Percentiles rank a stretch among this genome's conserved stretches.
Evolutionary conservation across 345 rosid genomes (phyloP).

Genomic region (Euclidium syriacum): DNA sequence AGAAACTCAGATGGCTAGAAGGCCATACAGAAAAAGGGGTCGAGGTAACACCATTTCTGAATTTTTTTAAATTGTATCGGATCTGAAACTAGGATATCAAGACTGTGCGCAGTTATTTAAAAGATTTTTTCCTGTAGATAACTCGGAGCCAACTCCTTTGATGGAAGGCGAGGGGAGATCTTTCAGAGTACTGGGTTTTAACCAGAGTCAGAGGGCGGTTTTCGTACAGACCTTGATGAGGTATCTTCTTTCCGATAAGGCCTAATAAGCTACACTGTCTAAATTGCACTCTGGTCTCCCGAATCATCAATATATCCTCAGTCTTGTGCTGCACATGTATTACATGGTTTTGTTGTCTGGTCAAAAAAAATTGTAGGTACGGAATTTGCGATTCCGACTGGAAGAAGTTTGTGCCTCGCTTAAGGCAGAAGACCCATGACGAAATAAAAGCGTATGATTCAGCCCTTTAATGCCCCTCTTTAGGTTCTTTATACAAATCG

Average conservation of each 20-base stretch:
- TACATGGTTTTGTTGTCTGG: not conserved
- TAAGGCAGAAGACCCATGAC: slow-evolving; percentile 59
- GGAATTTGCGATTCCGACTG: slow-evolving; percentile 76
- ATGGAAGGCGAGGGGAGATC: slow-evolving; percentile 81
- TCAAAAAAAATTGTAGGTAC: slow-evolving; percentile 44
- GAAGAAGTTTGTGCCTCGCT: slow-evolving; percentile 55
- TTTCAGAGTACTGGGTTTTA: slow-evolving; percentile 68
- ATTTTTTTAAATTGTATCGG: not conserved
- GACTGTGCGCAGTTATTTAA: not conserved
- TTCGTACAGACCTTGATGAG: slow-evolving; percentile 65
- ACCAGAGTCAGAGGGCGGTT: slow-evolving; percentile 52
- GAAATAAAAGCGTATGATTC: slow-evolving; percentile 57
- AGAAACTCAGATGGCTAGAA: slow-evolving; percentile 47
- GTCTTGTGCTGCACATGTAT: not conserved
- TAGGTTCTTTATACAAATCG: not conserved
- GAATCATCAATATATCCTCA: not conserved
- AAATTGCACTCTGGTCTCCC: not conserved
- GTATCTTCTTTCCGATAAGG: slow-evolving; percentile 29
- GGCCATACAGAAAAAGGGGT: slow-evolving; percentile 47
- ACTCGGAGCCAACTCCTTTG: slow-evolving; percentile 53
- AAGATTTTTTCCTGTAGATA: slow-evolving; percentile 40
- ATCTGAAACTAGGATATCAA: not conserved
- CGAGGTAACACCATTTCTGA: slow-evolving; percentile 38
- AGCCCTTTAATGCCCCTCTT: slow-evolving; percentile 8
- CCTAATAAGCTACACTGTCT: not conserved